Evolutionary conservation across 768 basidiomycete genomes (phyloP).

Genomic region (Hebeloma cylindrosporum): DNA sequence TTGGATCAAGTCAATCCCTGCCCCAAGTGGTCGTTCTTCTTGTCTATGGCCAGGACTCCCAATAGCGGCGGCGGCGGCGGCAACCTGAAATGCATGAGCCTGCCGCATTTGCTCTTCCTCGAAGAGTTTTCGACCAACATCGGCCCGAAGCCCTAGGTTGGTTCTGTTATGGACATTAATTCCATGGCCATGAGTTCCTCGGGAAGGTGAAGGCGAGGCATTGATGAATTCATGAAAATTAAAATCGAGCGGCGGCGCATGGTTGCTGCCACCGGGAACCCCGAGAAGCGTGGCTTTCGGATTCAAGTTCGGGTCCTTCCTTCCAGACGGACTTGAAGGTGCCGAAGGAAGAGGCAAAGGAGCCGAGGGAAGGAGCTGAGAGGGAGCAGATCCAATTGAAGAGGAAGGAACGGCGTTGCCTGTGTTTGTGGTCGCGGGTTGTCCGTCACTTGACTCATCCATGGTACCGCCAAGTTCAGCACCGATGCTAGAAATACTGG

Average conservation of each 20-base stretch:
- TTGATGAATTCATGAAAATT: constrained; percentile 74
- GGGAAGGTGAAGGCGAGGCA: constrained; percentile 63
- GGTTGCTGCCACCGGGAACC: constrained; percentile 19
- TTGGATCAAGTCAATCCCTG: constrained; percentile 46
- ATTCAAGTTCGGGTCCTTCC: constrained; percentile 24
- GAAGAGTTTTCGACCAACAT: constrained; percentile 67
- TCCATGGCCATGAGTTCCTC: constrained; percentile 24
- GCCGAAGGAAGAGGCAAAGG: constrained; percentile 23
- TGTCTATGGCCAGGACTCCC: constrained; percentile 24
- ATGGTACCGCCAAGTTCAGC: constrained; percentile 27
- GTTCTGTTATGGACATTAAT: constrained; percentile 32
- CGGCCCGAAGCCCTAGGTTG: constrained; percentile 55
- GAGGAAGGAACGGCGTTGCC: constrained; percentile 5
- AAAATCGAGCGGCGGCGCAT: constrained; percentile 43
- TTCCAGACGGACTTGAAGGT: constrained; percentile 22
- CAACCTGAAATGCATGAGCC: constrained; percentile 28
- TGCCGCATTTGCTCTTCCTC: constrained; percentile 66
- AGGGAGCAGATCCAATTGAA: constrained; percentile 5
- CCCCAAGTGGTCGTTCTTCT: constrained; percentile 35
- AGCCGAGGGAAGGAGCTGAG: constrained; percentile 26
- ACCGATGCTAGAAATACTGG: constrained; percentile 43
- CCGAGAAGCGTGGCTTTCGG: constrained; percentile 36
- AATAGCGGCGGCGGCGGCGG: constrained; percentile 15
- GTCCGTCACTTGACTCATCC: constrained; percentile 8
- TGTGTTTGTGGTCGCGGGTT: neutral